Percentiles rank a stretch among this genome's conserved stretches.
These are phyloP conservation scores for Colletotrichum tamarilloi DNA, from an alignment of 2,329 filamentous ascomycete genomes.

Conservation along the genomic window DNA sequence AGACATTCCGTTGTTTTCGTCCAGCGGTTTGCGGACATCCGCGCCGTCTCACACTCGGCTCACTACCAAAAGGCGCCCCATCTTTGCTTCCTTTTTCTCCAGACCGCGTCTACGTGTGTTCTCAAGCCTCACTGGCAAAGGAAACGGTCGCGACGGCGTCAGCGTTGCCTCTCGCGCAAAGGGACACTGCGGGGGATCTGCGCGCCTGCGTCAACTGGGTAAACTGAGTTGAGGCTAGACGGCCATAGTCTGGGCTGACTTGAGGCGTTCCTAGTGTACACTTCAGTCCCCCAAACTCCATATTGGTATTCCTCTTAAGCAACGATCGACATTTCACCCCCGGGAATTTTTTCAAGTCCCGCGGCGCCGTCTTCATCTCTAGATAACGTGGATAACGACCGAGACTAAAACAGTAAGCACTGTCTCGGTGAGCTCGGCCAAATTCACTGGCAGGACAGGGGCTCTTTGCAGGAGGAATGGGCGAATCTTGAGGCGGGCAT, in stretches of 20 bases:
- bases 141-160: not conserved
- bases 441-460: constrained; percentile 10
- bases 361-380: not conserved
- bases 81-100: not conserved
- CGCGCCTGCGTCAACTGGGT: constrained; percentile 6
- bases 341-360: not conserved
- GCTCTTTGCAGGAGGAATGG: not conserved
- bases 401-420: constrained; percentile 15
- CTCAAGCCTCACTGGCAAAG: not conserved
- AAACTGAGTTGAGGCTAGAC: constrained; percentile 31
- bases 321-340: constrained; percentile 4
- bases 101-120: not conserved
- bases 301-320: not conserved
- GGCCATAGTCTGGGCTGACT: constrained; percentile 18
- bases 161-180: constrained; percentile 5
- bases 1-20: constrained; percentile 12
- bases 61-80: not conserved
- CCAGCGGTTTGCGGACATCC: not conserved
- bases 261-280: constrained; percentile 5
- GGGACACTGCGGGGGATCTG: constrained; percentile 27
- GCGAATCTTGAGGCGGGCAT: constrained; percentile 7
- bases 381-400: constrained; percentile 7
- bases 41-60: not conserved
- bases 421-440: constrained; percentile 32
- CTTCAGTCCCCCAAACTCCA: not conserved